These are phyloP conservation scores for Bondarzewia mesenterica DNA, from an alignment of 1,284 basidiomycete genomes.

Conservation along the genomic window DNA sequence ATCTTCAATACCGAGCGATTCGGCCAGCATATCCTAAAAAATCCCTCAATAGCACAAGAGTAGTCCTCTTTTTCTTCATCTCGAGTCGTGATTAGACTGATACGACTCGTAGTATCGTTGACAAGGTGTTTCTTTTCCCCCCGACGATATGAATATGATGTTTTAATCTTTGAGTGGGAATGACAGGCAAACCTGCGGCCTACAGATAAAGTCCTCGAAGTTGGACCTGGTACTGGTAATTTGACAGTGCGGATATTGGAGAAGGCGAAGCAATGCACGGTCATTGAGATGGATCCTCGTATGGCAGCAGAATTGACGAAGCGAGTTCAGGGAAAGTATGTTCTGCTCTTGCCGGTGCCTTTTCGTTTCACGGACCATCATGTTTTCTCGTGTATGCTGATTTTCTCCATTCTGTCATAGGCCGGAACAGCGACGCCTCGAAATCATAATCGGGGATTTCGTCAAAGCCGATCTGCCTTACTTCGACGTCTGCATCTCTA, in stretches of 20 bases:
- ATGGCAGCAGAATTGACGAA: constrained; percentile 98
- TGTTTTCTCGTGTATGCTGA: background rate
- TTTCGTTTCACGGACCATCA: background rate
- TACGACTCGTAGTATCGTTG: constrained; percentile 59
- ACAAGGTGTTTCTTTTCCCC: constrained; percentile 37
- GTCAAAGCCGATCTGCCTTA: constrained; percentile 95
- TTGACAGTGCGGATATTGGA: constrained; percentile 92
- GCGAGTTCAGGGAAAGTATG: constrained; percentile 96
- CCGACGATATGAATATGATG: constrained; percentile 1
- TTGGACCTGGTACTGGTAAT: constrained; percentile 98
- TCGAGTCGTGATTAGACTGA: constrained; percentile 1
- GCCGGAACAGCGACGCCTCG: constrained; percentile 90
- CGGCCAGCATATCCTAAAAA: constrained; percentile 97
- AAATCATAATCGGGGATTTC: constrained; percentile 94
- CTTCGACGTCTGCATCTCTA: constrained; percentile 98
- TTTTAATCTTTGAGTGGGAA: background rate
- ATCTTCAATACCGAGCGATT: constrained; percentile 93
- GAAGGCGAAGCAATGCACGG: constrained; percentile 87
- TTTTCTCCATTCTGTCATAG: constrained; percentile 35
- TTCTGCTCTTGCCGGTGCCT: constrained; percentile 15
- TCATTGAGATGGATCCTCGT: constrained; percentile 97
- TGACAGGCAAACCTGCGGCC: constrained; percentile 83
- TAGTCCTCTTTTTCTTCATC: constrained; percentile 27
- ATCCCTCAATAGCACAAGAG: constrained; percentile 85
- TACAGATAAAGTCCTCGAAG: constrained; percentile 94